Conservation (phyloP, 257 asterid genomes). For the Przewalskia tangutica region DNA sequence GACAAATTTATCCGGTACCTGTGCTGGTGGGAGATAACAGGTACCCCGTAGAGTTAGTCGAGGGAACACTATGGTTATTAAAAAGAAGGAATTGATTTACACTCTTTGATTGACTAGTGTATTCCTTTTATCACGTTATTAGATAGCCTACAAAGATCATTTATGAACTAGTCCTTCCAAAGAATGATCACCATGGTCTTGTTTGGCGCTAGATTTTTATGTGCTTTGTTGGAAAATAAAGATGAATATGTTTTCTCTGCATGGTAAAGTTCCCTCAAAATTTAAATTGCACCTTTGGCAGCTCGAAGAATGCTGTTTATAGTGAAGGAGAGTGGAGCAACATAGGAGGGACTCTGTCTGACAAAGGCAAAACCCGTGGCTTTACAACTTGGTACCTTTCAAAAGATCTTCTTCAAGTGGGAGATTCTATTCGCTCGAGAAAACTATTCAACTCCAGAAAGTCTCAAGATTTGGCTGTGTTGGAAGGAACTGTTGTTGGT, state of each 20-base stretch:
- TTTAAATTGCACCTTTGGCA: slow-evolving; percentile 19
- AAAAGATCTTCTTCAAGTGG: slow-evolving; percentile 47
- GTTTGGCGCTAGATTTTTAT: not conserved
- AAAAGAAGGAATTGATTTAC: not conserved
- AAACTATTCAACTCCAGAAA: slow-evolving; percentile 18
- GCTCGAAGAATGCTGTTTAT: slow-evolving; percentile 31
- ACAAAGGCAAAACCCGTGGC: slow-evolving; percentile 25
- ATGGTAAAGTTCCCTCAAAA: not conserved
- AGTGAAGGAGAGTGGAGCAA: slow-evolving; percentile 38
- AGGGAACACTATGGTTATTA: too few relatives aligned
- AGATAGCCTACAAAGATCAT: not conserved
- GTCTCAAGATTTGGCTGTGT: slow-evolving; percentile 24
- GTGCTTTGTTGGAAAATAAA: not conserved
- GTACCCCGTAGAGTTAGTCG: too few relatives aligned
- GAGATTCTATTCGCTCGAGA: slow-evolving; percentile 52
- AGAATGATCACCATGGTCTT: not conserved
- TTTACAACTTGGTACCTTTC: slow-evolving; percentile 44
- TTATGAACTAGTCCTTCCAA: not conserved
- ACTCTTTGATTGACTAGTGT: not conserved
- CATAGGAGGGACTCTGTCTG: slow-evolving; percentile 25
- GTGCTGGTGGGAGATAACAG: too few relatives aligned
- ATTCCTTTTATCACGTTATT: not conserved
- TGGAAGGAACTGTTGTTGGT: slow-evolving; percentile 48
- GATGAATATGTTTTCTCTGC: not conserved
- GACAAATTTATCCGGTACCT: too few relatives aligned